These are phyloP conservation scores for Cucumis cinereus DNA, from an alignment of 306 rosid genomes.

Conservation along the genomic window DNA sequence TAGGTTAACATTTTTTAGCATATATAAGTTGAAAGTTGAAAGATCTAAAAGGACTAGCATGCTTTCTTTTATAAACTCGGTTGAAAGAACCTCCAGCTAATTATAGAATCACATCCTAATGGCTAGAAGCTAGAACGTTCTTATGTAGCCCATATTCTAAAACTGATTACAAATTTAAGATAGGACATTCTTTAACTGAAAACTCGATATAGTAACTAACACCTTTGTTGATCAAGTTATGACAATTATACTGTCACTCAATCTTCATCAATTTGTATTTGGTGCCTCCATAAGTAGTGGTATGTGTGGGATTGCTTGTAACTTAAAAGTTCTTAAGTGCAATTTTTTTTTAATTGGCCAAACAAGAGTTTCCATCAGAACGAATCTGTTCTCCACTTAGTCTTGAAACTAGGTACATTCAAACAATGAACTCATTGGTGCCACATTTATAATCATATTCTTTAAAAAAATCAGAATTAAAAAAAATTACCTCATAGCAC, in stretches of 20 bases:
- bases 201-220: background rate
- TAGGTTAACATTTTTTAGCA: conserved; percentile 4
- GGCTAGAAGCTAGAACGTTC: background rate
- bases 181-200: background rate
- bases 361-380: background rate
- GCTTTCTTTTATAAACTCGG: background rate
- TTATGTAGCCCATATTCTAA: background rate
- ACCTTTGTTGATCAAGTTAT: background rate
- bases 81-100: background rate
- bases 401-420: background rate
- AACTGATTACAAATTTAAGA: background rate
- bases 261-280: background rate
- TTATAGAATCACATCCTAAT: background rate
- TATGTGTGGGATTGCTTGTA: background rate
- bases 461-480: background rate
- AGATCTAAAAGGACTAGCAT: background rate
- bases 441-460: background rate
- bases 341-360: background rate
- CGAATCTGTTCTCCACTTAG: background rate
- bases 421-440: background rate
- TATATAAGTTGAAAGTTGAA: background rate
- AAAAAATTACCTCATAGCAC: conserved; percentile 66
- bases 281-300: background rate
- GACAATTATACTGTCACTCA: background rate
- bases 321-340: background rate